A percentile compares a stretch with the other conserved stretches of the same genome.
phyloP scores from a whole-genome alignment of 2,329 filamentous ascomycete genomes.

The Sporothrix sp. region DNA sequence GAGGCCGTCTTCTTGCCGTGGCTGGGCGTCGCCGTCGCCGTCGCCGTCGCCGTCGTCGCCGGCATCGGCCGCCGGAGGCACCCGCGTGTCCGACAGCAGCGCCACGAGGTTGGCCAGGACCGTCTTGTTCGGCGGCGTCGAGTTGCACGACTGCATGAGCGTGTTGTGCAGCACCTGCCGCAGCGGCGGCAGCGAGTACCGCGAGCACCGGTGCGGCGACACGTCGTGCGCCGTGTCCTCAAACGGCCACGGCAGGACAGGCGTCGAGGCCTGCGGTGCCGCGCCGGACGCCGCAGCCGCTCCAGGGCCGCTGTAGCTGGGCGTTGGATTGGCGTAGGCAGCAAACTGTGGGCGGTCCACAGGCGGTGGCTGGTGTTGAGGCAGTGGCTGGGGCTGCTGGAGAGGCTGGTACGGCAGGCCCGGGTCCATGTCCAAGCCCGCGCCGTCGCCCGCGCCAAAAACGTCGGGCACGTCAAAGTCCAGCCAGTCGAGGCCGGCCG shows the following conservation, averaged over 20 bases:
- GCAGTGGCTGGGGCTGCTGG: not conserved
- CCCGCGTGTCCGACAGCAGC: constrained; percentile 20
- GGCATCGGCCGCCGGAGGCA: constrained; percentile 8
- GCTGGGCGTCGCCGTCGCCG: no score
- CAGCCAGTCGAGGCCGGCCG: constrained; percentile 15
- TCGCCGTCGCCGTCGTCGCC: not conserved
- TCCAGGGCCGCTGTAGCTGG: not conserved
- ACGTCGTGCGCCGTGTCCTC: constrained; percentile 9
- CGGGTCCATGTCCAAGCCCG: not conserved
- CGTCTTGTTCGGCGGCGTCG: not conserved
- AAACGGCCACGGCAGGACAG: constrained; percentile 14
- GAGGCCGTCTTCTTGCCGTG: not conserved
- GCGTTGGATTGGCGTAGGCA: not conserved
- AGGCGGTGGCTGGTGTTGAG: not conserved
- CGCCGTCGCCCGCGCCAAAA: not conserved
- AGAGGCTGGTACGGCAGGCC: not conserved
- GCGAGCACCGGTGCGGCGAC: constrained; percentile 2
- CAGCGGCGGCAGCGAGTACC: constrained; percentile 15
- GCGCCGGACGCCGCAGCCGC: not conserved
- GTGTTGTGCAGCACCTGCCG: constrained; percentile 19
- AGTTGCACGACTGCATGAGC: constrained; percentile 1
- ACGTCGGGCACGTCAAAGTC: constrained; percentile 14
- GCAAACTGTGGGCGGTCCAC: no score
- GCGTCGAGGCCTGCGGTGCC: not conserved
- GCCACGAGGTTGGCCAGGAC: constrained; percentile 17